phyloP scores from a whole-genome alignment of 148 eudicot genomes.

The Tetragonia tetragonoides region DNA sequence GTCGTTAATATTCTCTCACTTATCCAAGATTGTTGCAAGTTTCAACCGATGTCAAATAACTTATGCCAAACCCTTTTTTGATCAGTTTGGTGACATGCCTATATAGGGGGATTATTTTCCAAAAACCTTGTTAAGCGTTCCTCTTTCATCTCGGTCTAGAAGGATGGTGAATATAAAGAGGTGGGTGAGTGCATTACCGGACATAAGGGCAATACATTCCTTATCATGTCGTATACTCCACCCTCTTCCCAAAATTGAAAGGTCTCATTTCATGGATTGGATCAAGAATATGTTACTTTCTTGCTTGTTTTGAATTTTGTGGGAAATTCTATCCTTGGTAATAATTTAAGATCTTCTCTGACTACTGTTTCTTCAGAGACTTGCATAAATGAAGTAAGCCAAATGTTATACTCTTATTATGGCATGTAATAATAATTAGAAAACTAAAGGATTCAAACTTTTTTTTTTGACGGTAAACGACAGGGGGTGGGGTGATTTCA shows the following conservation, averaged over 20 bases:
- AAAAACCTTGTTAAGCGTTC: neutral
- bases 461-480: too few relatives aligned
- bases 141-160: neutral
- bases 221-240: slow-evolving; percentile 1
- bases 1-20: neutral
- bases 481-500: too few relatives aligned
- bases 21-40: neutral
- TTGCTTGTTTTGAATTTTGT: neutral
- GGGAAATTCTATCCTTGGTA: too few relatives aligned
- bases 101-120: slow-evolving; percentile 4
- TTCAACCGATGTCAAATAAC: neutral
- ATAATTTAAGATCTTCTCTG: too few relatives aligned
- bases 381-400: too few relatives aligned
- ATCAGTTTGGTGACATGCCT: neutral
- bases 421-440: too few relatives aligned
- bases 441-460: too few relatives aligned
- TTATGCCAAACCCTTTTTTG: neutral
- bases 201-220: neutral
- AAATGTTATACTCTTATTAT: too few relatives aligned
- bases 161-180: neutral
- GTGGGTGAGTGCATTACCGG: neutral
- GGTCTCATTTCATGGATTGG: neutral
- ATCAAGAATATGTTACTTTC: neutral
- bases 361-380: too few relatives aligned
- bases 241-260: neutral